Percentiles rank a stretch among this genome's conserved stretches.
Conservation (phyloP, 768 basidiomycete genomes). For the Boletus rubropictus region DNA sequence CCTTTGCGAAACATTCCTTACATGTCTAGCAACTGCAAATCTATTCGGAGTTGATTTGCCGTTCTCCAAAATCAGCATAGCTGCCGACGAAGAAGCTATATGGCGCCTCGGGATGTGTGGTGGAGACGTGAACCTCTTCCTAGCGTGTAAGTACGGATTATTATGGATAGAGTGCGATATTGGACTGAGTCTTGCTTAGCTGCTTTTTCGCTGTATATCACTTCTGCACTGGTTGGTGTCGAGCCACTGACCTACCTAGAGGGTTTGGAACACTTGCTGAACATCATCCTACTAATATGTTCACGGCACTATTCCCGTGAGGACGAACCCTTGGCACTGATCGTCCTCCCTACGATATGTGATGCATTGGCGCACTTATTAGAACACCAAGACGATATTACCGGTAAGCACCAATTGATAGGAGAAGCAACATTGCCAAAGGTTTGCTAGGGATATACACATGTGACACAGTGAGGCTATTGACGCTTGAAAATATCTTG, state of each 20-base stretch:
- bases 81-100: conserved; percentile 31
- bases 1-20: conserved; percentile 35
- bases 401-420: conserved; percentile 22
- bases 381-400: conserved; percentile 16
- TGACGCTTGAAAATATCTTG: conserved; percentile 39
- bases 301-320: conserved; percentile 40
- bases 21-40: conserved; percentile 28
- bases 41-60: conserved; percentile 10
- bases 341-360: conserved; percentile 48
- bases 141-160: conserved; percentile 38
- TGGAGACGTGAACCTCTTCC: conserved; percentile 30
- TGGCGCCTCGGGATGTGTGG: conserved; percentile 34
- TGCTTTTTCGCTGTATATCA: conserved; percentile 42
- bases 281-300: conserved; percentile 44
- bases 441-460: conserved; percentile 8
- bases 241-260: conserved; percentile 42
- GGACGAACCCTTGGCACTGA: conserved; percentile 46
- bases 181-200: conserved; percentile 29
- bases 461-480: conserved; percentile 41
- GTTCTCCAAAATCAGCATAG: neutral
- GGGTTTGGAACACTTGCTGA: conserved; percentile 41
- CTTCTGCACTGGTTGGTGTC: conserved; percentile 20
- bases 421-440: neutral
- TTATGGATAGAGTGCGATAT: neutral
- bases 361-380: conserved; percentile 40